Percentiles rank a stretch among this genome's conserved stretches.
These are phyloP conservation scores for Geum urbanum DNA, from an alignment of 306 rosid species.

Conservation along the genomic window DNA sequence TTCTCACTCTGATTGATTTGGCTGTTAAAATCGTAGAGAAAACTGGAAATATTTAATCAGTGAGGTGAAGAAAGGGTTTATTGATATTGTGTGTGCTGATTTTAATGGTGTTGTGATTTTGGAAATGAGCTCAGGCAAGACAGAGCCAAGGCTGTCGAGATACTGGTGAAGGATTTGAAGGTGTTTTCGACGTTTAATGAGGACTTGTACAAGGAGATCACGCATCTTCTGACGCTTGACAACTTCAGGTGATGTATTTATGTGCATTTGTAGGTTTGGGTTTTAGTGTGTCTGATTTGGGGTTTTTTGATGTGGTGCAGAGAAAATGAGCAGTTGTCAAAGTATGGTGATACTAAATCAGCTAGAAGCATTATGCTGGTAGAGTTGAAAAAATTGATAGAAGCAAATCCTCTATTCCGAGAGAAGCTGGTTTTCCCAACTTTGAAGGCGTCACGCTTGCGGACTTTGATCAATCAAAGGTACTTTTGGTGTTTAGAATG, in stretches of 20 bases:
- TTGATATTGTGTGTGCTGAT: not conserved
- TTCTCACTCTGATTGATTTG: not conserved
- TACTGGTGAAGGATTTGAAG: constrained; percentile 27
- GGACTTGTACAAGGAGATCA: constrained; percentile 25
- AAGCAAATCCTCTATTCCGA: constrained; percentile 25
- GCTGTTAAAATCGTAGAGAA: not conserved
- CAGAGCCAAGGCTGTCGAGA: constrained; percentile 26
- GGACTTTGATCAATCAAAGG: constrained; percentile 29
- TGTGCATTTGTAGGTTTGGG: not conserved
- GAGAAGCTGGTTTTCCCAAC: constrained; percentile 27
- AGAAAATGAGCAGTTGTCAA: constrained; percentile 27
- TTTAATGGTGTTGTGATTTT: not conserved
- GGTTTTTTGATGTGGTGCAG: constrained; percentile 14
- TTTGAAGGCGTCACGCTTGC: constrained; percentile 20
- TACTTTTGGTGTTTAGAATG: not conserved
- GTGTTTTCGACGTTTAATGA: constrained; percentile 23
- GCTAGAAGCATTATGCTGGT: constrained; percentile 26
- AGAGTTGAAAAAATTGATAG: constrained; percentile 26
- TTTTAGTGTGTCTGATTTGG: not conserved
- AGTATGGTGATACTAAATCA: constrained; percentile 26
- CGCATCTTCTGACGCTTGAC: constrained; percentile 23
- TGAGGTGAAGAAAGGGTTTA: not conserved
- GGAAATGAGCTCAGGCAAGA: constrained; percentile 21
- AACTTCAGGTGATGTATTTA: constrained; percentile 19
- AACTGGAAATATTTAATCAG: not conserved